Conservation (phyloP, 1,284 basidiomycete genomes). For the Moesziomyces sp. region DNA sequence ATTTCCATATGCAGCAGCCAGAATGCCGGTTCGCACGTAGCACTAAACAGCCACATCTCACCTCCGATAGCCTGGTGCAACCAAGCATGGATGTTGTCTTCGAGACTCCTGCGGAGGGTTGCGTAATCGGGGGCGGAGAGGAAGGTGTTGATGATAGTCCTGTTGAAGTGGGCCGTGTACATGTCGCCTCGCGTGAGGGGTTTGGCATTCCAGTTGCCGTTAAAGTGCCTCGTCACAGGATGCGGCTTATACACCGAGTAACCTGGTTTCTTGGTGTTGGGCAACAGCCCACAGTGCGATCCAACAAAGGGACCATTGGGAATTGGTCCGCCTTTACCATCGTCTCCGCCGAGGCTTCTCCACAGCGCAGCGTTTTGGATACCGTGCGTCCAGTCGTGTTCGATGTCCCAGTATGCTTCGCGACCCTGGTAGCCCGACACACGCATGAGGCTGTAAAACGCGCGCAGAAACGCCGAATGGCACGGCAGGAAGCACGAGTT, state of each 20-base stretch:
- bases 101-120: constrained; percentile 3
- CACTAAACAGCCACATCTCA: constrained; percentile 29
- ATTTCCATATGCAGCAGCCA: constrained; percentile 39
- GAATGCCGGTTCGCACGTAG: constrained; percentile 35
- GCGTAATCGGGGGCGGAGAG: constrained; percentile 14
- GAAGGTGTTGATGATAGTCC: constrained; percentile 3
- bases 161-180: constrained; percentile 24
- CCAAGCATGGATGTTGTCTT: constrained; percentile 23
- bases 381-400: constrained; percentile 9
- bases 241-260: constrained; percentile 28
- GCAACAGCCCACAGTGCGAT: constrained; percentile 20
- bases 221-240: constrained; percentile 36
- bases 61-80: constrained; percentile 29
- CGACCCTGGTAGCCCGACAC: constrained; percentile 23
- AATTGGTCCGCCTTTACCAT: constrained; percentile 23
- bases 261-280: constrained; percentile 20
- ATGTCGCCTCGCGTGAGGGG: constrained; percentile 35
- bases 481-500: constrained; percentile 35
- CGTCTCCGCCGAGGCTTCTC: constrained; percentile 8
- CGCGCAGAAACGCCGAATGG: constrained; percentile 30
- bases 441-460: constrained; percentile 35
- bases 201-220: constrained; percentile 17
- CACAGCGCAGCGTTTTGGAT: constrained; percentile 16
- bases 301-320: constrained; percentile 20
- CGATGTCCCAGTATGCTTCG: constrained; percentile 39